Evolutionary conservation across 2,329 filamentous ascomycete species (phyloP), one percentile per base, ranked within the genome.

Genomic region (Xylariaceae sp.): DNA sequence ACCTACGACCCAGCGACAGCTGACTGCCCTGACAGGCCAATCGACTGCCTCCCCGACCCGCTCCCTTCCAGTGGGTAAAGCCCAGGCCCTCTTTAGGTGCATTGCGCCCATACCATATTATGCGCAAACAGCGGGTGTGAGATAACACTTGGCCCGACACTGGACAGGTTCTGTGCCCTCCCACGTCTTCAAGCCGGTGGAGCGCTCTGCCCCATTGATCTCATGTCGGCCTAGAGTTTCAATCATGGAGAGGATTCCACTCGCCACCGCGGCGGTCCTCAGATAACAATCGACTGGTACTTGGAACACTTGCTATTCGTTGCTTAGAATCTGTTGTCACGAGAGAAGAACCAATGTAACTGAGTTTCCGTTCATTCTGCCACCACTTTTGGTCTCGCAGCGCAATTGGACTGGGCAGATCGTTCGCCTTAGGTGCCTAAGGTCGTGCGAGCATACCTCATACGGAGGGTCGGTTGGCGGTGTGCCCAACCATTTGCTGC

Each of bases 401-500:
- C 16, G 13, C 9, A 16, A 19, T 22, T 9, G 34, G 15, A 19
- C 17, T 11, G 11, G 22, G 22, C 22, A 26, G 22, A 26, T 26
- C 22, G 22, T 26, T 26, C 11, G 22, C 22, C n/a, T n/a, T n/a
- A n/a, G n/a, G n/a, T n/a, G n/a, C n/a, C n/a, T n/a, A n/a, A n/a
- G n/a, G 22, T 26, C 11, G 44, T 44, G 39, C 42, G 28, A 24
- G 30, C 26, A 26, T 11, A 26, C n/a, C n/a, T 26, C 6, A 26
- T 6, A 11, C 6, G 22, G 6, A 6, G 22, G 16, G 16, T 18
- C 16, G 12, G 16, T 18, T 18, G 12, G 8, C 16, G 8, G 18
- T 30, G 45, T 45, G 44, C 41, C 37, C 40, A 40, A 43, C 34
- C 48, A 47, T 53, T 49, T 39, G 38, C 44, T 42, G 45, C 54